Conservation (phyloP, 371 early-diverging fungal species). For the Mortierella sp. region DNA sequence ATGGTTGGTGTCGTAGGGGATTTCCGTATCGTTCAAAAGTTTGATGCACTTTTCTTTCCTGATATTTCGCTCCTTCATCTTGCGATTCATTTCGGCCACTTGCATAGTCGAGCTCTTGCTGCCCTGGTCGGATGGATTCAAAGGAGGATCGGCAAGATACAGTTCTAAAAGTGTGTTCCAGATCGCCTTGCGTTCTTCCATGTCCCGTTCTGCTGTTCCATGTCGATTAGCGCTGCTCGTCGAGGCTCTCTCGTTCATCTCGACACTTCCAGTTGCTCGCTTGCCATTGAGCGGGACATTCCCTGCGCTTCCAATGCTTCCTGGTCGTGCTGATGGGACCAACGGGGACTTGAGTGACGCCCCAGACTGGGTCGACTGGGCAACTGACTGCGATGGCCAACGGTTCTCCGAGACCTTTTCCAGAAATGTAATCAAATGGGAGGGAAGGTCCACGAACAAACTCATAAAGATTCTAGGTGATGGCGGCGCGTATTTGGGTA, state of each 20-base stretch:
- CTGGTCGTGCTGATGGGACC: slow-evolving; percentile 9
- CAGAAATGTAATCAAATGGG: slow-evolving; percentile 77
- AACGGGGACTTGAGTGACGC: slow-evolving; percentile 27
- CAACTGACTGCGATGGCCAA: slow-evolving; percentile 22
- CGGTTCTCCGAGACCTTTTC: slow-evolving; percentile 66
- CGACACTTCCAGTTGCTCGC: slow-evolving; percentile 13
- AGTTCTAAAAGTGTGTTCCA: slow-evolving; percentile 94
- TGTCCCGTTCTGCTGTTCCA: slow-evolving; percentile 39
- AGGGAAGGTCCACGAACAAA: slow-evolving; percentile 79
- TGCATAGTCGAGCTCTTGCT: slow-evolving; percentile 46
- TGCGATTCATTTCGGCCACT: slow-evolving; percentile 51
- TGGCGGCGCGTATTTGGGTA: slow-evolving; percentile 58
- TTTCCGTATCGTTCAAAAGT: slow-evolving; percentile 63
- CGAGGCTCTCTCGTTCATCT: slow-evolving; percentile 42
- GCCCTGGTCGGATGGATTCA: slow-evolving; percentile 18
- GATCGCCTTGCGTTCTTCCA: slow-evolving; percentile 73
- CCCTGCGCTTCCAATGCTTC: background rate
- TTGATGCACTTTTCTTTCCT: slow-evolving; percentile 60
- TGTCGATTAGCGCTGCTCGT: slow-evolving; percentile 39
- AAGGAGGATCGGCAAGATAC: slow-evolving; percentile 73
- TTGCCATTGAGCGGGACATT: slow-evolving; percentile 7
- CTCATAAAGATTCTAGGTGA: slow-evolving; percentile 73
- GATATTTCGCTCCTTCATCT: slow-evolving; percentile 48
- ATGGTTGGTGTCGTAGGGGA: slow-evolving; percentile 89
- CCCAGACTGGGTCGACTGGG: slow-evolving; percentile 6